Evolutionary conservation across 2,329 filamentous ascomycete species (phyloP), one percentile per base, ranked within the genome.

Genomic region (Reticulascus tulasneorum): DNA sequence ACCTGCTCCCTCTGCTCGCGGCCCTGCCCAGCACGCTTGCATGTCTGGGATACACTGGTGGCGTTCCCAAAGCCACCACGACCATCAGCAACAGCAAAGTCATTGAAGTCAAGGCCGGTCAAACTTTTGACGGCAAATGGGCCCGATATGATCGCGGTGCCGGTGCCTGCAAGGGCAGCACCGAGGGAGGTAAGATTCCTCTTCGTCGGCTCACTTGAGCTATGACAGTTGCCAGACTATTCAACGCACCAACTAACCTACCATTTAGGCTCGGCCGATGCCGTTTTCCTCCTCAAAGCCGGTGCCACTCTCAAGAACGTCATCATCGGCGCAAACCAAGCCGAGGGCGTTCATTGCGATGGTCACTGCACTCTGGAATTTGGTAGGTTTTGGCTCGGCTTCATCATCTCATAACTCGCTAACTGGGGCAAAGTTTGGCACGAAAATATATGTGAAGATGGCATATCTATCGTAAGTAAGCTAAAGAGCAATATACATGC

Each of bases 371-470:
- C 55, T 2, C 38, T 70, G 4, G 57, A 60, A 46, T 64, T 62
- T 20, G 68, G 73, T 32, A 71, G 66, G 62, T 74, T 69, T n/a
- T n/a, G n/a, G n/a, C n/a, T n/a, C n/a, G n/a, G n/a, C n/a, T n/a
- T n/a, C n/a, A n/a, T n/a, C n/a, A n/a, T n/a, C n/a, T n/a, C n/a
- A n/a, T n/a, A n/a, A n/a, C n/a, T n/a, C n/a, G n/a, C n/a, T n/a
- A n/a, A n/a, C n/a, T n/a, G n/a, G n/a, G n/a, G n/a, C n/a, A n/a
- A n/a, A n/a, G n/a, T n/a, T n/a, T n/a, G n/a, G n/a, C n/a, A n/a
- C 47, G 61, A 65, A 29, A 62, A 66, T 20, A 65, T 71, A 25
- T 71, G 67, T 27, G 66, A 70, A 44, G 64, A 70, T 23, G 66
- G 64, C 21, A 64, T 68, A 42, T 48, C 50, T 8, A 46, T 60